phyloP scores from a whole-genome alignment of 176 grass and related monocot species.

The Musa schizocarpa region DNA sequence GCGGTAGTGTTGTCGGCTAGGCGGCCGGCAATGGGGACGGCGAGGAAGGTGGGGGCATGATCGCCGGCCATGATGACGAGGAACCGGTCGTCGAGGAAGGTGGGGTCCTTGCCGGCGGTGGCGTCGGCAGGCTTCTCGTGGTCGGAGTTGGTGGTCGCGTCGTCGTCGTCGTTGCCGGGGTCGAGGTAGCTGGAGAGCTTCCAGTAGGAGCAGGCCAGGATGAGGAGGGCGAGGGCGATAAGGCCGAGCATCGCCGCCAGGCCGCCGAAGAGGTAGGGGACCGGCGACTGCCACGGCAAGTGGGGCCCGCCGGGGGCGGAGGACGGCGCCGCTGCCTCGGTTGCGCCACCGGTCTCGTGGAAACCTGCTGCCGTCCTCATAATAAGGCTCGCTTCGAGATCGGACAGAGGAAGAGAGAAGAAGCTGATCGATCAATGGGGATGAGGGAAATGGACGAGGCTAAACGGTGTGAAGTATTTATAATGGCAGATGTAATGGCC shows the following conservation, averaged over 20 bases:
- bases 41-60: constrained; percentile 46
- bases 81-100: constrained; percentile 22
- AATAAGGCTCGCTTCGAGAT: neutral
- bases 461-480: too few species aligned
- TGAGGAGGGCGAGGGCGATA: constrained; percentile 33
- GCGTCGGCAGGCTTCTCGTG: neutral
- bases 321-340: neutral
- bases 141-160: neutral
- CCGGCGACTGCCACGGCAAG: constrained; percentile 27
- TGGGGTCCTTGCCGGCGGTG: neutral
- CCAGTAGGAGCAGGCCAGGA: constrained; percentile 36
- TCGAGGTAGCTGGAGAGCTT: constrained; percentile 28
- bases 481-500: too few species aligned
- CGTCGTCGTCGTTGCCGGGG: neutral
- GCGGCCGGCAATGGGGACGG: constrained; percentile 28
- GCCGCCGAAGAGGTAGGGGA: constrained; percentile 40
- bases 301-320: neutral
- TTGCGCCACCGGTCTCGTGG: neutral
- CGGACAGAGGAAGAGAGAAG: neutral
- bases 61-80: constrained; percentile 77
- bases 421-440: neutral
- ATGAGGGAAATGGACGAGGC: neutral
- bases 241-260: constrained; percentile 37
- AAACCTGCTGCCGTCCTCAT: neutral
- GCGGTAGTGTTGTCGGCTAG: neutral